These are phyloP conservation scores for Rhodotorula babjevae DNA, from an alignment of 768 basidiomycete genomes.

Conservation along the genomic window DNA sequence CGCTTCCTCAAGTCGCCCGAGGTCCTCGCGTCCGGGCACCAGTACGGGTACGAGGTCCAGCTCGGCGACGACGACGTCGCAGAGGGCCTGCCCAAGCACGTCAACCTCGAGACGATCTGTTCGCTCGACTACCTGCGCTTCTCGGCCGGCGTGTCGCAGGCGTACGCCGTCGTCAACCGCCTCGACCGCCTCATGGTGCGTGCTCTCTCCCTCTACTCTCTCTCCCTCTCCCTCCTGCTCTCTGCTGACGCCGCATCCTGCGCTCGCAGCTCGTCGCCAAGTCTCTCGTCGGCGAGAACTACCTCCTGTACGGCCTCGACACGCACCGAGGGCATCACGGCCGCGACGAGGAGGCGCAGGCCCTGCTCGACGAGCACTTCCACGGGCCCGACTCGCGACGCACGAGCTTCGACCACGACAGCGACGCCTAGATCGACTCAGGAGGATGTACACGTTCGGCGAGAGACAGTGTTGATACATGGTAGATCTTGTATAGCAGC, in stretches of 20 bases:
- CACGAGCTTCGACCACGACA: slow-evolving; percentile 20
- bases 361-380: slow-evolving; percentile 56
- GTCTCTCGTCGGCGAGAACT: slow-evolving; percentile 37
- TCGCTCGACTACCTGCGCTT: slow-evolving; percentile 41
- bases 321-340: not conserved
- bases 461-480: not conserved
- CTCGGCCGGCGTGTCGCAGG: slow-evolving; percentile 31
- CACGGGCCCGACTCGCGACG: slow-evolving; percentile 35
- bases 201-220: not conserved
- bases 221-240: no score
- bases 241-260: not conserved
- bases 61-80: slow-evolving; percentile 23
- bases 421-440: not conserved
- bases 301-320: slow-evolving; percentile 33
- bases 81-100: slow-evolving; percentile 34
- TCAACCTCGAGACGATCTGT: slow-evolving; percentile 36
- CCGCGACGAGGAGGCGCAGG: slow-evolving; percentile 43
- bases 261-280: slow-evolving; percentile 32
- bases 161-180: slow-evolving; percentile 39
- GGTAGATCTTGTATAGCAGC: not conserved
- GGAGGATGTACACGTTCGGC: not conserved
- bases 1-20: slow-evolving; percentile 33
- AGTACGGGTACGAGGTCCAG: slow-evolving; percentile 24
- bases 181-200: slow-evolving; percentile 36
- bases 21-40: slow-evolving; percentile 9